Percentiles rank a stretch among this genome's conserved stretches.
Evolutionary conservation across 75 land plant genomes (phyloP).

Genomic region (Larix kaempferi): DNA sequence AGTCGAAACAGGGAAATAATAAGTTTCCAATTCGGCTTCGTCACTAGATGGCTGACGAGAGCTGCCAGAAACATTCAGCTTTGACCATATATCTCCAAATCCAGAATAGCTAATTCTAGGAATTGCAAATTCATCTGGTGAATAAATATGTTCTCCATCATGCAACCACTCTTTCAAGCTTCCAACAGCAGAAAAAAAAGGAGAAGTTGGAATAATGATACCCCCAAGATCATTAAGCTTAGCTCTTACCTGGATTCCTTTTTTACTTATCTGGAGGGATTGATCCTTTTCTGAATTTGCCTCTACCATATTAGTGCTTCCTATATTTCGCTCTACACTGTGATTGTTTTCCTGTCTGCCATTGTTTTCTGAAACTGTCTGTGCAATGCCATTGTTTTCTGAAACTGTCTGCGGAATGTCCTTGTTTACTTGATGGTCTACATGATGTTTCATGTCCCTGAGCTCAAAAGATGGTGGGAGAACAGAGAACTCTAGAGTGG

Average conservation of each 20-base stretch:
- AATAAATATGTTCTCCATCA: neutral
- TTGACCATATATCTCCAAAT: neutral
- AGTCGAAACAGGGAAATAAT: neutral
- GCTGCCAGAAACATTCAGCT: neutral
- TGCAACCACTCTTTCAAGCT: neutral
- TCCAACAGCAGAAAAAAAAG: neutral
- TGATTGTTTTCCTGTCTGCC: neutral
- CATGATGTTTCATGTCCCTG: neutral
- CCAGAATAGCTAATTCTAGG: neutral
- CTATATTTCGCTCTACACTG: neutral
- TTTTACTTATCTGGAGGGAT: neutral
- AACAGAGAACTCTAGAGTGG: neutral
- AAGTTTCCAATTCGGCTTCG: neutral
- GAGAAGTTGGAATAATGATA: neutral
- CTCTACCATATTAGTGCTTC: neutral
- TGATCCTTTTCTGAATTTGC: neutral
- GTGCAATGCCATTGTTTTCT: neutral
- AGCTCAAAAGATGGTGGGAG: neutral
- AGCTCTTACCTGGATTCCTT: neutral
- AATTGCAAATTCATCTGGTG: neutral
- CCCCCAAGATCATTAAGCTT: neutral
- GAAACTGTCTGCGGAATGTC: neutral
- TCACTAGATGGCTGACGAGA: neutral
- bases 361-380: neutral
- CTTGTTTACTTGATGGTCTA: neutral